A percentile compares a stretch with the other conserved stretches of the same genome.
Evolutionary conservation across 192 early-diverging fungal species (phyloP).

Genomic region (Phlyctochytrium bullatum): DNA sequence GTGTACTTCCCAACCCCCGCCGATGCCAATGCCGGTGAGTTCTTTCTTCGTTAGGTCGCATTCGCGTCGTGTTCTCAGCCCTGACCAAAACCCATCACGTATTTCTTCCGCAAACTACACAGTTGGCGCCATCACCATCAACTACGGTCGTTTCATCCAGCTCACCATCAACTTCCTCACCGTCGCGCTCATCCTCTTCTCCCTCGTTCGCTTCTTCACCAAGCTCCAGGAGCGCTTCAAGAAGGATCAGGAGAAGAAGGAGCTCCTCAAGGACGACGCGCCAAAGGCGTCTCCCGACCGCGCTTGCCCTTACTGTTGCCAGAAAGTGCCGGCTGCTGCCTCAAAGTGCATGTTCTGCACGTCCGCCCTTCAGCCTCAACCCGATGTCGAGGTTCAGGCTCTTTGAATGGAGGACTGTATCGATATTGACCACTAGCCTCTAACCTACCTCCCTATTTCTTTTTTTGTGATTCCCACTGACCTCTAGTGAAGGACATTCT

Average conservation of each 20-base stretch:
- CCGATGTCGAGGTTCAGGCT: too few relatives aligned
- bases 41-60: background rate
- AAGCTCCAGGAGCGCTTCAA: background rate
- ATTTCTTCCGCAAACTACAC: background rate
- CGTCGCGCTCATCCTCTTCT: slow-evolving; percentile 6
- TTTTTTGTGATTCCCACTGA: too few relatives aligned
- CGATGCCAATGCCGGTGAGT: background rate
- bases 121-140: slow-evolving; percentile 25
- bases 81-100: background rate
- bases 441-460: too few relatives aligned
- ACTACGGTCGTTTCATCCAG: slow-evolving; percentile 56
- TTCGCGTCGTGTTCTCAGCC: background rate
- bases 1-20: background rate
- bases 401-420: too few relatives aligned
- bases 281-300: background rate
- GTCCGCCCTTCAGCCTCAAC: background rate
- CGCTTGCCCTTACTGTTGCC: background rate
- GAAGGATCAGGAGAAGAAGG: background rate
- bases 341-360: slow-evolving; percentile 8
- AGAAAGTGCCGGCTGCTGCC: background rate
- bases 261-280: background rate
- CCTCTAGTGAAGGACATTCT: too few relatives aligned
- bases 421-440: too few relatives aligned
- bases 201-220: background rate
- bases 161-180: slow-evolving; percentile 63